Conservation (phyloP, 805 yeast species). For the Saccharomycopsis lassenensis region DNA sequence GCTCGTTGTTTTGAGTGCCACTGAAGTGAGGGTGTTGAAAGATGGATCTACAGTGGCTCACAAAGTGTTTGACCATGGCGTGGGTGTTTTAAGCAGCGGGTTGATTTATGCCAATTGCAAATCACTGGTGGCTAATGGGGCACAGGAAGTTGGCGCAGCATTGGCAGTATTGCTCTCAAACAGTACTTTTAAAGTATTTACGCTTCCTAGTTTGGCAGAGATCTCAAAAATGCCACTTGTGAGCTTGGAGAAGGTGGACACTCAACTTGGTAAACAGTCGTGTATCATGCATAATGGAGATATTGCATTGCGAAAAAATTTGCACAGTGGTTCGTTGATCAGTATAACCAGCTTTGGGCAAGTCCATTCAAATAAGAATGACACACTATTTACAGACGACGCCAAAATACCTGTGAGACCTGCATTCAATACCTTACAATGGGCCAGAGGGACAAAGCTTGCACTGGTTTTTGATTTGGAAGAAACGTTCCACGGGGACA, state of each 20-base stretch:
- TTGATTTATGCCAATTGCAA: no score
- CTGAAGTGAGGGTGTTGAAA: conserved; percentile 41
- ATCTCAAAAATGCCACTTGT: conserved; percentile 36
- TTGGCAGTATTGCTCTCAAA: conserved; percentile 35
- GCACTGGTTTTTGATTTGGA: conserved; percentile 57
- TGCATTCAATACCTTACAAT: conserved; percentile 61
- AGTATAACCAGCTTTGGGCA: conserved; percentile 33
- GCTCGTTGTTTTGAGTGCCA: conserved; percentile 40
- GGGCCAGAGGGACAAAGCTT: conserved; percentile 72
- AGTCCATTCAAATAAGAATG: conserved; percentile 24
- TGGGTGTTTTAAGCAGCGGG: no score
- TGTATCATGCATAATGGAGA: conserved; percentile 49
- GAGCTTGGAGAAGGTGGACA: no score
- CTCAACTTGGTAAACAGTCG: no score
- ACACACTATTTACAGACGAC: conserved; percentile 58
- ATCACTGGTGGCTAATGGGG: no score
- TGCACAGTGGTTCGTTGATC: conserved; percentile 42
- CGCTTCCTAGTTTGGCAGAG: conserved; percentile 57
- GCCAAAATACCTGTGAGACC: conserved; percentile 72
- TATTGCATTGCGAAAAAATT: conserved; percentile 42
- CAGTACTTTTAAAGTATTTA: conserved; percentile 35
- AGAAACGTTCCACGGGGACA: conserved; percentile 59
- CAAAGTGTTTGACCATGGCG: no score
- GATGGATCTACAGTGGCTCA: conserved; percentile 17
- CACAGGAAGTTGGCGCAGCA: no score